Percentiles rank a stretch among this genome's conserved stretches.
Evolutionary conservation across 164 flowering plant species (phyloP).

Genomic region (Kingdonia uniflora): DNA sequence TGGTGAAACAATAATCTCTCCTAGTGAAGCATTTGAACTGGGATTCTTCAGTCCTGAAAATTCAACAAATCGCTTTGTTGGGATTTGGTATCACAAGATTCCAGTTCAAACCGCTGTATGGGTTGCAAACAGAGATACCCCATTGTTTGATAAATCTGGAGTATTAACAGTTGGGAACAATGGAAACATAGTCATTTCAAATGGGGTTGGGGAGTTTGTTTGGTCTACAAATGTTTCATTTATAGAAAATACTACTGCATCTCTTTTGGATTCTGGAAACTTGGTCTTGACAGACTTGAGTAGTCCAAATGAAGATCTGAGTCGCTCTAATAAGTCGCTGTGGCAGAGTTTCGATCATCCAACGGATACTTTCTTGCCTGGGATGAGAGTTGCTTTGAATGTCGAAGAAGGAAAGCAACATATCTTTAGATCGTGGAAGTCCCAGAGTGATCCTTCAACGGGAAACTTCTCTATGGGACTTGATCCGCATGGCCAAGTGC

Average conservation of each 20-base stretch:
- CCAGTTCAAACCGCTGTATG: constrained; percentile 26
- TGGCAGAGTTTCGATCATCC: constrained; percentile 59
- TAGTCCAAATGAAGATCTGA: neutral
- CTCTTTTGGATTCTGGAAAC: constrained; percentile 31
- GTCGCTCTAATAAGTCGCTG: constrained; percentile 2
- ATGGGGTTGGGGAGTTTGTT: constrained; percentile 12
- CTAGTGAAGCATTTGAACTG: constrained; percentile 16
- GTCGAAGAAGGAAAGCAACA: constrained; percentile 13
- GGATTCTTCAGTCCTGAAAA: constrained; percentile 54
- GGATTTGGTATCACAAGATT: constrained; percentile 40
- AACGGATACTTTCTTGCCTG: constrained; percentile 44
- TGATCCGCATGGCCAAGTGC: constrained; percentile 35
- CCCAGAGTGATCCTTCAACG: constrained; percentile 31
- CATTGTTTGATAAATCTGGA: constrained; percentile 23
- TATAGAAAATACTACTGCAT: constrained; percentile 11
- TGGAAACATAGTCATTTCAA: constrained; percentile 29
- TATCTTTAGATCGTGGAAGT: constrained; percentile 40
- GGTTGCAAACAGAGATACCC: constrained; percentile 55
- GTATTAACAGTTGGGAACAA: constrained; percentile 18
- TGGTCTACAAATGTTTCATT: constrained; percentile 36
- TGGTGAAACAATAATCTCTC: constrained; percentile 26
- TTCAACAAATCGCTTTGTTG: constrained; percentile 36
- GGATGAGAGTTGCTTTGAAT: constrained; percentile 31
- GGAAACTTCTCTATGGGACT: constrained; percentile 38
- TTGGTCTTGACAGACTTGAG: constrained; percentile 16